Conservation (phyloP, 805 yeast genomes). For the Saturnispora galanensis region DNA sequence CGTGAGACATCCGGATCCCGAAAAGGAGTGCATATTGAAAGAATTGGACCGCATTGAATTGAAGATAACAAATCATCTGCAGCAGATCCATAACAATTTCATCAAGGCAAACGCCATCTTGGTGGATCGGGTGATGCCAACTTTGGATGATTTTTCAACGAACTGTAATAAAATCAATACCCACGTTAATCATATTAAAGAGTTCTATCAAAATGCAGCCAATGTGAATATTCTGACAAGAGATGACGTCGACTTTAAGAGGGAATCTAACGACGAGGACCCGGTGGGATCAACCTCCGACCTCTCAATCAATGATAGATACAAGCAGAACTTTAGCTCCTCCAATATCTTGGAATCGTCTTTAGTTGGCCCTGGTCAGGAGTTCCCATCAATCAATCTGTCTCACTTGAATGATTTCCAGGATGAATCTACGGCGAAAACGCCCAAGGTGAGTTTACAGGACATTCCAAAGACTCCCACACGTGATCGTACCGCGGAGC, state of each 20-base stretch:
- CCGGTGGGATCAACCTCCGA: background rate
- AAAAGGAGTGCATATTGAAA: conserved; percentile 14
- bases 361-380: background rate
- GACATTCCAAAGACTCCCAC: too few relatives aligned
- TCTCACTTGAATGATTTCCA: conserved; percentile 2
- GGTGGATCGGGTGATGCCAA: conserved; percentile 59
- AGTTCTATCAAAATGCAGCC: conserved; percentile 50
- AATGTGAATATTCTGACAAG: conserved; percentile 22
- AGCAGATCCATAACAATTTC: conserved; percentile 68
- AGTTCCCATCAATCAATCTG: conserved; percentile 1
- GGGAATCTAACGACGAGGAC: background rate
- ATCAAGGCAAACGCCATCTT: conserved; percentile 59
- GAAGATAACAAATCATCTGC: conserved; percentile 65
- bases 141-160: conserved; percentile 48
- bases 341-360: background rate
- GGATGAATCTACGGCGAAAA: conserved; percentile 12
- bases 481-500: background rate
- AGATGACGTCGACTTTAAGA: conserved; percentile 4
- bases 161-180: conserved; percentile 54
- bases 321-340: conserved; percentile 11
- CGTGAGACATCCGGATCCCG: conserved; percentile 8
- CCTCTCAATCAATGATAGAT: conserved; percentile 8
- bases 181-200: conserved; percentile 66
- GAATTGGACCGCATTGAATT: conserved; percentile 66
- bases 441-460: background rate